phyloP scores from a whole-genome alignment of 495 filamentous ascomycete genomes.

The Penicillium fimorum region DNA sequence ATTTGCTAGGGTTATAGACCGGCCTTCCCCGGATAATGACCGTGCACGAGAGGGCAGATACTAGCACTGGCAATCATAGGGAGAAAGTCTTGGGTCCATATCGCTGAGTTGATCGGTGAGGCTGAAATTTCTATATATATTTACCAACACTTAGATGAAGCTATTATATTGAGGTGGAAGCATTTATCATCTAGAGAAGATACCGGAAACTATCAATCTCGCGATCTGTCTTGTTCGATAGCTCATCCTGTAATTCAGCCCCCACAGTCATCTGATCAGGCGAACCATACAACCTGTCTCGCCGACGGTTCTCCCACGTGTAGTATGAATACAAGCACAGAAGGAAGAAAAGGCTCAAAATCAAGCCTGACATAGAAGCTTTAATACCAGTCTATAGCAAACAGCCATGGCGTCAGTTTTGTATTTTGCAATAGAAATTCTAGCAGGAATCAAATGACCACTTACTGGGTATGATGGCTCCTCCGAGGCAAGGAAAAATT shows the following conservation, averaged over 20 bases:
- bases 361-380: slow-evolving; percentile 32
- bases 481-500: slow-evolving; percentile 33
- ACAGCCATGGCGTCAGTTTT: not conserved
- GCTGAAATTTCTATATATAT: slow-evolving; percentile 34
- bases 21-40: not conserved
- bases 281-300: slow-evolving; percentile 28
- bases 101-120: slow-evolving; percentile 73
- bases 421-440: not conserved
- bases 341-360: slow-evolving; percentile 30
- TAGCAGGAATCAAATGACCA: not conserved
- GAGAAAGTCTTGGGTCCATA: slow-evolving; percentile 25
- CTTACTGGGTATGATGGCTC: slow-evolving; percentile 36
- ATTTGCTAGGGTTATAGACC: slow-evolving; percentile 58
- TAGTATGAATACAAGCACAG: slow-evolving; percentile 30
- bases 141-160: not conserved
- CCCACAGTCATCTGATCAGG: slow-evolving; percentile 24
- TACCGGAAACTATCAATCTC: slow-evolving; percentile 39
- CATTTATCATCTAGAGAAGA: slow-evolving; percentile 14
- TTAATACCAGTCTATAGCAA: slow-evolving; percentile 34
- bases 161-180: not conserved
- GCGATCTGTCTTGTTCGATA: slow-evolving; percentile 38
- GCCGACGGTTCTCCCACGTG: slow-evolving; percentile 28
- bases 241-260: slow-evolving; percentile 28
- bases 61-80: slow-evolving; percentile 4
- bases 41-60: slow-evolving; percentile 16